Evolutionary conservation across 2,329 filamentous ascomycete genomes (phyloP).

Genomic region (Xylariaceae sp.): DNA sequence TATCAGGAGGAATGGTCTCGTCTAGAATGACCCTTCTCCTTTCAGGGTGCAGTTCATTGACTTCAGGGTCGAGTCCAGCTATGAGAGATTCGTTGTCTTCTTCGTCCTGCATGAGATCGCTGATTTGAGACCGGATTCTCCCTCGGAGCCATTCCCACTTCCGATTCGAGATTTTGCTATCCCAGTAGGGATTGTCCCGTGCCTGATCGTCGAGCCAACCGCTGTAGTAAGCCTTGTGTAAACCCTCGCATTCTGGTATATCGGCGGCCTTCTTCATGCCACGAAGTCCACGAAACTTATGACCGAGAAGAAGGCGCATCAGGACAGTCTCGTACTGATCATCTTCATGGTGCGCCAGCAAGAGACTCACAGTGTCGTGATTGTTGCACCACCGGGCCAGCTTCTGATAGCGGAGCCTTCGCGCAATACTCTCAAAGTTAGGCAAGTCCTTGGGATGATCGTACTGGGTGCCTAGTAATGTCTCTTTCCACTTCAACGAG

Average conservation of each 20-base stretch:
- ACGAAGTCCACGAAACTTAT: slow-evolving; percentile 64
- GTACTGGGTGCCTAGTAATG: slow-evolving; percentile 23
- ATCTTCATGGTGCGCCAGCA: slow-evolving; percentile 83
- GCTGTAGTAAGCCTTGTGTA: slow-evolving; percentile 68
- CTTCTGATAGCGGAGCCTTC: slow-evolving; percentile 67
- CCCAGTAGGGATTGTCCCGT: slow-evolving; percentile 34
- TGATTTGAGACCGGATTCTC: slow-evolving; percentile 24
- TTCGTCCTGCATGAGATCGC: slow-evolving; percentile 9
- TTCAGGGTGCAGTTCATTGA: slow-evolving; percentile 21
- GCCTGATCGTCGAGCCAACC: slow-evolving; percentile 50
- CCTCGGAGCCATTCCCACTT: slow-evolving; percentile 23
- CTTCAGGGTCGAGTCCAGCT: slow-evolving; percentile 8
- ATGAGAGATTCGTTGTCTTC: slow-evolving; percentile 14
- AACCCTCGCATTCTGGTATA: slow-evolving; percentile 80
- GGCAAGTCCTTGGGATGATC: slow-evolving; percentile 40
- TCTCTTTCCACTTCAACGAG: slow-evolving; percentile 54
- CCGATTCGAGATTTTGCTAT: slow-evolving; percentile 26
- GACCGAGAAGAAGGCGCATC: slow-evolving; percentile 68
- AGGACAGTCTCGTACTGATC: slow-evolving; percentile 89
- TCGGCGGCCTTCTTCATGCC: slow-evolving; percentile 63
- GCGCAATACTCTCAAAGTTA: slow-evolving; percentile 74
- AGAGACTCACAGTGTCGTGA: slow-evolving; percentile 52
- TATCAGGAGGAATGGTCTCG: slow-evolving; percentile 24
- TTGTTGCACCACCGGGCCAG: slow-evolving; percentile 60
- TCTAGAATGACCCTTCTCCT: slow-evolving; percentile 9